A percentile compares a stretch with the other conserved stretches of the same genome.
phyloP scores from a whole-genome alignment of 1,284 basidiomycete species.

The Marasmius oreades region DNA sequence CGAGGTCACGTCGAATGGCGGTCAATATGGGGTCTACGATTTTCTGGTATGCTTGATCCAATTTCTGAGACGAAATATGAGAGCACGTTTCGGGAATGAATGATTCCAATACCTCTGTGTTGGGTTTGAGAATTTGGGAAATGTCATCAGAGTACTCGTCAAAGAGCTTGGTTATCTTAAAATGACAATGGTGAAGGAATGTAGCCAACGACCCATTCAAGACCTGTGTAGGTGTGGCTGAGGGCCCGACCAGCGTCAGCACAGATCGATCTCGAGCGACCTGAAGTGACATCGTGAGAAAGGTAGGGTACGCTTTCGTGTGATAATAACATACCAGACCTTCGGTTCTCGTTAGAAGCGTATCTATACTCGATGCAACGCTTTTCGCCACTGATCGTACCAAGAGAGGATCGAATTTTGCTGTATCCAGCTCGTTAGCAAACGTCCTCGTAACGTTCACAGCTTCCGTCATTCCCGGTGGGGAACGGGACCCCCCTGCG shows the following conservation, averaged over 20 bases:
- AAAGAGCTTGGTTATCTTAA: constrained; percentile 64
- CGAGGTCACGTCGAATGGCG: constrained; percentile 77
- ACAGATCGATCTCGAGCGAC: constrained; percentile 75
- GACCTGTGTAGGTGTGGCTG: constrained; percentile 74
- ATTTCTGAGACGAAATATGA: constrained; percentile 40
- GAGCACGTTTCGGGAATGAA: constrained; percentile 1
- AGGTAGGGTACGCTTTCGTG: not conserved
- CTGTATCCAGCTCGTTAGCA: constrained; percentile 89
- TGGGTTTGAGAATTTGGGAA: constrained; percentile 53
- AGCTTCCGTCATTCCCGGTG: constrained; percentile 77
- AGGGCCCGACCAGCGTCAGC: constrained; percentile 69
- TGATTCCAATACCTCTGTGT: constrained; percentile 52
- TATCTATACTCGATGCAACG: constrained; percentile 63
- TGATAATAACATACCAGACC: constrained; percentile 52
- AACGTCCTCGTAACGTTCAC: constrained; percentile 72
- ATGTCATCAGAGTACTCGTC: constrained; percentile 71
- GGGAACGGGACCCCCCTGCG: constrained; percentile 57
- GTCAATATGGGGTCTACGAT: constrained; percentile 69
- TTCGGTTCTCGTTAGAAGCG: constrained; percentile 60
- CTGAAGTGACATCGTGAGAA: constrained; percentile 34
- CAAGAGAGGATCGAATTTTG: constrained; percentile 88
- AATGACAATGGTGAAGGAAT: constrained; percentile 76
- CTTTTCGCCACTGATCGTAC: constrained; percentile 77
- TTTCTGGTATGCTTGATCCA: constrained; percentile 55
- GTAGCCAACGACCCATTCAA: constrained; percentile 76